These are phyloP conservation scores for Cercospora sp. DNA, from an alignment of 2,329 filamentous ascomycete species.

Conservation along the genomic window DNA sequence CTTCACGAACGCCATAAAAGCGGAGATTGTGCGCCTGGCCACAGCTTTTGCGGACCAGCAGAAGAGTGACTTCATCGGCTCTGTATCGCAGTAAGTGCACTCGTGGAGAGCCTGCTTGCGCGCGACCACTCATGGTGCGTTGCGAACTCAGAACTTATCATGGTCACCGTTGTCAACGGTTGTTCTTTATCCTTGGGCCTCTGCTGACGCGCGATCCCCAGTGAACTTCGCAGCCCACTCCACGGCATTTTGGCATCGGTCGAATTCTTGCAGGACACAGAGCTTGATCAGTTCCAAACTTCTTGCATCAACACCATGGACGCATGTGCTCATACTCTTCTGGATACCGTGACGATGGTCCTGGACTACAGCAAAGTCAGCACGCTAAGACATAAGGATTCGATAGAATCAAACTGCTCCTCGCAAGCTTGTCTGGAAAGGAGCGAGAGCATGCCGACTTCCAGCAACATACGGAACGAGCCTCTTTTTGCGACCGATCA, in stretches of 20 bases:
- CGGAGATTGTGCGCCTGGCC: conserved; percentile 41
- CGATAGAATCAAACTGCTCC: conserved; percentile 1
- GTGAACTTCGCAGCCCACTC: conserved; percentile 48
- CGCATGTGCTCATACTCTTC: conserved; percentile 26
- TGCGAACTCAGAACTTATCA: no score
- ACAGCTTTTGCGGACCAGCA: conserved; percentile 45
- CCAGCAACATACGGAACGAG: conserved; percentile 15
- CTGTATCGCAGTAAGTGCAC: conserved; percentile 46
- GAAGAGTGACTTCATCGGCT: conserved; percentile 49
- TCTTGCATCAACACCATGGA: conserved; percentile 29
- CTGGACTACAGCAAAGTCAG: conserved; percentile 29
- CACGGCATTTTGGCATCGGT: conserved; percentile 34
- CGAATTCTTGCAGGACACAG: conserved; percentile 53
- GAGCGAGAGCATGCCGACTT: conserved; percentile 16
- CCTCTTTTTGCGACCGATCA: conserved; percentile 26
- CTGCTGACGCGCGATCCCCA: neutral
- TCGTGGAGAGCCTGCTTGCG: neutral
- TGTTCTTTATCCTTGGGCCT: no score
- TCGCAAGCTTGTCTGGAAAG: conserved; percentile 17
- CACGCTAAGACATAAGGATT: conserved; percentile 16
- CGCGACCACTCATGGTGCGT: neutral
- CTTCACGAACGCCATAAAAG: conserved; percentile 44
- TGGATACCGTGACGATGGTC: conserved; percentile 28
- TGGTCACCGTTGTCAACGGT: no score
- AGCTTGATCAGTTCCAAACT: conserved; percentile 29